A percentile compares a stretch with the other conserved stretches of the same genome.
Conservation (phyloP, 257 asterid species). For the Scutellaria baicalensis region DNA sequence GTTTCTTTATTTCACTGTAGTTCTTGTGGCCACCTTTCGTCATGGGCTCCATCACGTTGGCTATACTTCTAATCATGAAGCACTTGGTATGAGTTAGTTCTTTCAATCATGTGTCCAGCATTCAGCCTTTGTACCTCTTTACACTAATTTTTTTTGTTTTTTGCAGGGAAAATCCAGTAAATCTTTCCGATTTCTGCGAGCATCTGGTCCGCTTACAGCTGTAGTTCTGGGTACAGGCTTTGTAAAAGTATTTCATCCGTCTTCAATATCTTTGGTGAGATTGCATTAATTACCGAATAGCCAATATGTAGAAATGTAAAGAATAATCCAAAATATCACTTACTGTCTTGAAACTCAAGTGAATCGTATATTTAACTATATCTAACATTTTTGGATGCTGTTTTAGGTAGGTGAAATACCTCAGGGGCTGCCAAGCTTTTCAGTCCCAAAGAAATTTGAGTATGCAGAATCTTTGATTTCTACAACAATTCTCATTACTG, state of each 20-base stretch:
- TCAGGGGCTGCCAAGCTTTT: conserved; percentile 89
- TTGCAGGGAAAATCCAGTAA: conserved; percentile 75
- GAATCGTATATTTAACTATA: not conserved
- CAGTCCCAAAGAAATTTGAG: conserved; percentile 77
- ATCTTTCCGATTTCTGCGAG: conserved; percentile 64
- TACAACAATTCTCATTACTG: conserved; percentile 92
- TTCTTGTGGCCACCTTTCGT: conserved; percentile 88
- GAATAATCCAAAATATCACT: not conserved
- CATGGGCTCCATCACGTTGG: conserved; percentile 80
- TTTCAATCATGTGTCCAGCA: conserved; percentile 6
- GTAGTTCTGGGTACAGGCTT: conserved; percentile 79
- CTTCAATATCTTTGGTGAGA: conserved; percentile 88
- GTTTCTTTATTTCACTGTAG: conserved; percentile 31
- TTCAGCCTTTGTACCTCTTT: conserved; percentile 7
- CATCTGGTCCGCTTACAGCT: conserved; percentile 97
- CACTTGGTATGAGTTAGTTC: conserved; percentile 54
- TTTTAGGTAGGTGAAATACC: conserved; percentile 95
- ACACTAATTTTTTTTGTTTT: conserved; percentile 12
- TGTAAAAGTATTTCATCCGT: conserved; percentile 65
- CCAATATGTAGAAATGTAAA: not conserved
- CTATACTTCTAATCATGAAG: conserved; percentile 80
- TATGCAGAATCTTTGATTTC: conserved; percentile 67
- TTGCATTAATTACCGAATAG: conserved; percentile 17
- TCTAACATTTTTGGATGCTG: conserved; percentile 3
- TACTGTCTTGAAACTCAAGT: not conserved